Base-by-base conservation (phyloP, 2,329 filamentous ascomycete genomes). In the Gnomoniopsis sp. region DNA sequence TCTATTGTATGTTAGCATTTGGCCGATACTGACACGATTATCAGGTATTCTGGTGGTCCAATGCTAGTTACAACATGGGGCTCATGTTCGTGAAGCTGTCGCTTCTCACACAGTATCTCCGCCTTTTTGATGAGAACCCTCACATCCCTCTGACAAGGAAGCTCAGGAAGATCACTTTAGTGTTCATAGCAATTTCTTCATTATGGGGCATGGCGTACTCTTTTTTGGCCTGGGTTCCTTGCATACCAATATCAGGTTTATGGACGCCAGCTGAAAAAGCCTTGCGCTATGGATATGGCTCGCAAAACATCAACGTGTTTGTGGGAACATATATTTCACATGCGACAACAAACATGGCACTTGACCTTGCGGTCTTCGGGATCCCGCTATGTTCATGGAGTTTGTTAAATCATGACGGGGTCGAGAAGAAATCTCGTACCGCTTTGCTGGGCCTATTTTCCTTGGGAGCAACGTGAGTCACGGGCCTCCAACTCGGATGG, bases 91-190 rank as follows among this genome's bases (percentile, higher is more conserved):
- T 68, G 49, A 68, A 67, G 36, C 60, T 67, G 17, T 61, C 63
- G 17, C 55, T 67, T 8, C 64, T 68, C 30, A 65, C 65, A 46
- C 65, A 68, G 22, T 68, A 65, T n/a, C 63, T 67, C 7, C 65
- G 65, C 41, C 54, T 68, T 26, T 67, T 67, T 57, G 30, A 55
- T 11, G 49, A 54, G 19, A 63, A 60, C 15, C 59, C 60, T 14
- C 47, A 59, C n/a, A 22, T 55, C 2, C 23, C 51, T 12, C 56
- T 57, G 12, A 57, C 62, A 15, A 38, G 62, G 8, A 65, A 50
- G 55, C 60, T 63, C 1, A 51, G 60, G 21, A 3, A 63, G 53
- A 15, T 61, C 59, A 53, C 48, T 56, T 33, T 57, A 36, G 30
- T 49, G 8, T 55, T 65, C 11, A 63, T 67, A 23, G 53, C 34